phyloP scores from a whole-genome alignment of 2,329 filamentous ascomycete species.

The Hansfordia pulvinata region DNA sequence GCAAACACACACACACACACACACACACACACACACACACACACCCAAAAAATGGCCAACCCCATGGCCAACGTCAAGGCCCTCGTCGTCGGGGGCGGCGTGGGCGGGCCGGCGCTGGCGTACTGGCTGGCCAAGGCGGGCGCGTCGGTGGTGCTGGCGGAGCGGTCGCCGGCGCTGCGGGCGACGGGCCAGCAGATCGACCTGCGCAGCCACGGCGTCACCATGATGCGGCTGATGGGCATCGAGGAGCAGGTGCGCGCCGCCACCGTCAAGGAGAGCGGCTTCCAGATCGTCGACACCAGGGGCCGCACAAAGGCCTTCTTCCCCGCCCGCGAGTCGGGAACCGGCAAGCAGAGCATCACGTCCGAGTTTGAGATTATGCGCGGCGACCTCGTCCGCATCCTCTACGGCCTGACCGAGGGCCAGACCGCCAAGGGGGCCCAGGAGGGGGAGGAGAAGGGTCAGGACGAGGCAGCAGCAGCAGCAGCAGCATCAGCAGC shows the following conservation, averaged over 20 bases:
- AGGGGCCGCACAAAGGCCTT: slow-evolving; percentile 11
- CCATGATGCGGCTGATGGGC: slow-evolving; percentile 24
- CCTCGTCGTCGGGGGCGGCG: too few species aligned
- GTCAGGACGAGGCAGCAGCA: too few species aligned
- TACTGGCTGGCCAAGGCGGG: too few species aligned
- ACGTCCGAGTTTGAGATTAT: slow-evolving; percentile 23
- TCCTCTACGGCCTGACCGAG: slow-evolving; percentile 13
- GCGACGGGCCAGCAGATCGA: slow-evolving; percentile 28
- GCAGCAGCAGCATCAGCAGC: too few species aligned
- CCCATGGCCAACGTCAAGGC: too few species aligned
- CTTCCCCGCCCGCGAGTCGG: slow-evolving; percentile 14
- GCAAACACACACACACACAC: too few species aligned
- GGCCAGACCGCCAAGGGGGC: slow-evolving; percentile 1
- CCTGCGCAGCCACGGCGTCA: slow-evolving; percentile 24
- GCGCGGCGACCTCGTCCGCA: slow-evolving; percentile 17
- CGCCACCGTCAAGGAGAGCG: slow-evolving; percentile 22
- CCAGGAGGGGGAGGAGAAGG: slow-evolving; percentile 1
- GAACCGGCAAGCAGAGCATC: slow-evolving; percentile 15
- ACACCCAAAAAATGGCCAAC: too few species aligned
- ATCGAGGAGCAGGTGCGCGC: slow-evolving; percentile 20
- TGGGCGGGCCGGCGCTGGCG: too few species aligned
- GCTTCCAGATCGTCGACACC: slow-evolving; percentile 22
- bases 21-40: too few species aligned
- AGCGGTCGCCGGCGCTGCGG: slow-evolving; percentile 22
- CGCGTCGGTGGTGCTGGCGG: too few species aligned